Percentiles rank a stretch among this genome's conserved stretches.
These are phyloP conservation scores for Fusarium denticulatum DNA, from an alignment of 2,329 filamentous ascomycete species.

Conservation along the genomic window DNA sequence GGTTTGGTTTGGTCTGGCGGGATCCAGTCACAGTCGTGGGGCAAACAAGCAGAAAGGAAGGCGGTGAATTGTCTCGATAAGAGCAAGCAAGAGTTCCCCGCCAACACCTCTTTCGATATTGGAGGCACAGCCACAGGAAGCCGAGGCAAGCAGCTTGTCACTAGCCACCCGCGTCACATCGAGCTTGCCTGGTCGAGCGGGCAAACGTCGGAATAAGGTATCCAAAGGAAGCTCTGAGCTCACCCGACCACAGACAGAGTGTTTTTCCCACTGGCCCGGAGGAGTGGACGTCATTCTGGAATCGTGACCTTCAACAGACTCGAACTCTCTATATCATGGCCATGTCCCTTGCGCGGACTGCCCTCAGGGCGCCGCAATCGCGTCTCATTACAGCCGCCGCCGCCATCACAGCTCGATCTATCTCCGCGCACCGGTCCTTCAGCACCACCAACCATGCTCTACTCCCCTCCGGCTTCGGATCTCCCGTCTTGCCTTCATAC, in stretches of 20 bases:
- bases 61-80: conserved; percentile 20
- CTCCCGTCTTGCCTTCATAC: conserved; percentile 70
- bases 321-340: conserved; percentile 41
- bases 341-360: conserved; percentile 45
- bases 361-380: conserved; percentile 41
- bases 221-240: conserved; percentile 24
- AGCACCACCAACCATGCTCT: conserved; percentile 47
- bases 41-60: conserved; percentile 31
- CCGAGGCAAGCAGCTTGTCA: neutral
- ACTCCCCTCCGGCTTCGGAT: conserved; percentile 48
- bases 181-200: conserved; percentile 19
- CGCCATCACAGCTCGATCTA: conserved; percentile 23
- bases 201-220: conserved; percentile 24
- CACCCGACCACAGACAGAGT: conserved; percentile 2
- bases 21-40: conserved; percentile 32
- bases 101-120: conserved; percentile 2
- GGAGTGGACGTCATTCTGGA: conserved; percentile 37
- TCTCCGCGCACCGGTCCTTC: conserved; percentile 43
- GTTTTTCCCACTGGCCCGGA: conserved; percentile 37
- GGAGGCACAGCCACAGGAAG: conserved; percentile 13
- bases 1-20: neutral
- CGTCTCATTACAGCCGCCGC: conserved; percentile 35
- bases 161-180: conserved; percentile 23
- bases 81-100: conserved; percentile 16
- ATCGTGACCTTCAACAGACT: conserved; percentile 29